Evolutionary conservation across 306 rosid species (phyloP).

Genomic region (Glycyrrhiza uralensis): DNA sequence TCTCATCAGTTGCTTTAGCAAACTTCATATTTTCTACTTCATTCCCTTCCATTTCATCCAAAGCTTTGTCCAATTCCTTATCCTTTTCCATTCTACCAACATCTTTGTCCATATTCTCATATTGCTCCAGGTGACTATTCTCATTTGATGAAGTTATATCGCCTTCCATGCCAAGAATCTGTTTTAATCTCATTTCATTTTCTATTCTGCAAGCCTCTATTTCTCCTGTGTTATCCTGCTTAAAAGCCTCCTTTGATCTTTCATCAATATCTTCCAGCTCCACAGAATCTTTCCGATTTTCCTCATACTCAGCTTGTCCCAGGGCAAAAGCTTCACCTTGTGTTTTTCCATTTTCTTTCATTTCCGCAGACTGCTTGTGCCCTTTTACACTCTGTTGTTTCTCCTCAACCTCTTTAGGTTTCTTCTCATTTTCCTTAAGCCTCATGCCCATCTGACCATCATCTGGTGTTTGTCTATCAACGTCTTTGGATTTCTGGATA

Average conservation of each 20-base stretch:
- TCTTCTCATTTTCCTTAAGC: conserved; percentile 31
- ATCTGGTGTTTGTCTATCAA: conserved; percentile 11
- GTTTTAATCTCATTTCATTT: conserved; percentile 33
- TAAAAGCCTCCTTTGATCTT: conserved; percentile 16
- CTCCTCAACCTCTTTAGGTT: conserved; percentile 27
- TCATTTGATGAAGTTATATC: conserved; percentile 23
- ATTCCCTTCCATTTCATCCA: conserved; percentile 1
- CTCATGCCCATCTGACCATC: conserved; percentile 38
- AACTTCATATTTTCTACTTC: conserved; percentile 17
- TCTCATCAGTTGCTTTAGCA: conserved; percentile 26
- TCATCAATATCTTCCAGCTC: conserved; percentile 33
- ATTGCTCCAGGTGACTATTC: conserved; percentile 22
- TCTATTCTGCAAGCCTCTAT: conserved; percentile 19
- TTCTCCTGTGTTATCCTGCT: not conserved
- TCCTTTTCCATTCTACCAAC: conserved; percentile 16
- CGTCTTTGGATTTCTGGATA: conserved; percentile 12
- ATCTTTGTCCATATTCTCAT: conserved; percentile 20
- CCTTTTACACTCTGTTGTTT: conserved; percentile 11
- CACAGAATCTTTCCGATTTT: conserved; percentile 23
- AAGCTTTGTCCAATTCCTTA: conserved; percentile 22
- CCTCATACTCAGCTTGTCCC: conserved; percentile 28
- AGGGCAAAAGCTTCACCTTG: conserved; percentile 21
- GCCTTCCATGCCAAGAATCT: conserved; percentile 31
- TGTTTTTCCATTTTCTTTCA: conserved; percentile 27
- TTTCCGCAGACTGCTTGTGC: conserved; percentile 21